Evolutionary conservation across 2,329 filamentous ascomycete genomes (phyloP).

Genomic region (Phyllosticta capitalensis): DNA sequence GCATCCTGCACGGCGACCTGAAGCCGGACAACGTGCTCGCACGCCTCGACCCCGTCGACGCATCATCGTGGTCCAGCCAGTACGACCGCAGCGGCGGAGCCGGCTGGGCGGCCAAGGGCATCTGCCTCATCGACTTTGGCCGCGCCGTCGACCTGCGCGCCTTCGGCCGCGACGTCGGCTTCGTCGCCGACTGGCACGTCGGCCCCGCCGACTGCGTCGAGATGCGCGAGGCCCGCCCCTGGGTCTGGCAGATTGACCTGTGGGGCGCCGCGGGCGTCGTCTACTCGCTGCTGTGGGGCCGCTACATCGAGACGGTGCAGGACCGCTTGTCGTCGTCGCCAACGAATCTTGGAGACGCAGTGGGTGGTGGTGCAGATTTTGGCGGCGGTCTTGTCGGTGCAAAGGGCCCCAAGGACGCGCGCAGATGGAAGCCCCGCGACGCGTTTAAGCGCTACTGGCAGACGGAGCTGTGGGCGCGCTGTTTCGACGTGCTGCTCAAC

Average conservation of each 20-base stretch:
- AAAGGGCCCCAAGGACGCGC: slow-evolving; percentile 46
- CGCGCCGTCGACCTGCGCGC: slow-evolving; percentile 86
- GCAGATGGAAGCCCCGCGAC: slow-evolving; percentile 65
- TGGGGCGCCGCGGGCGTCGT: slow-evolving; percentile 83
- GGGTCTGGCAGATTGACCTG: slow-evolving; percentile 97
- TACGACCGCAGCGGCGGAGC: slow-evolving; percentile 65
- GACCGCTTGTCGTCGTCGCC: slow-evolving; percentile 19
- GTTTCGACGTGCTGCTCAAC: slow-evolving; percentile 81
- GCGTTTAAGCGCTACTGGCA: slow-evolving; percentile 94
- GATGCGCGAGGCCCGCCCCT: slow-evolving; percentile 86
- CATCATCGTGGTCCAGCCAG: slow-evolving; percentile 46
- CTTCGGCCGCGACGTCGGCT: slow-evolving; percentile 68
- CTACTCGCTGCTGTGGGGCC: slow-evolving; percentile 83
- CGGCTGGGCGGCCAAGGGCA: slow-evolving; percentile 71
- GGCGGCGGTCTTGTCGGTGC: slow-evolving; percentile 42
- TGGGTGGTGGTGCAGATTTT: slow-evolving; percentile 41
- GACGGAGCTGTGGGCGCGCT: slow-evolving; percentile 74
- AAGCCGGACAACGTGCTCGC: slow-evolving; percentile 94
- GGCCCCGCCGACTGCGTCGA: slow-evolving; percentile 82
- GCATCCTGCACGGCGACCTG: slow-evolving; percentile 82
- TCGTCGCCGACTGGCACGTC: slow-evolving; percentile 94
- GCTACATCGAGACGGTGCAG: slow-evolving; percentile 74
- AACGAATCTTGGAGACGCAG: slow-evolving; percentile 55
- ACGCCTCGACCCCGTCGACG: slow-evolving; percentile 53
- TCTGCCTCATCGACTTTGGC: slow-evolving; percentile 90